These are phyloP conservation scores for Neodidymelliopsis sp. DNA, from an alignment of 2,329 filamentous ascomycete genomes.

Conservation along the genomic window DNA sequence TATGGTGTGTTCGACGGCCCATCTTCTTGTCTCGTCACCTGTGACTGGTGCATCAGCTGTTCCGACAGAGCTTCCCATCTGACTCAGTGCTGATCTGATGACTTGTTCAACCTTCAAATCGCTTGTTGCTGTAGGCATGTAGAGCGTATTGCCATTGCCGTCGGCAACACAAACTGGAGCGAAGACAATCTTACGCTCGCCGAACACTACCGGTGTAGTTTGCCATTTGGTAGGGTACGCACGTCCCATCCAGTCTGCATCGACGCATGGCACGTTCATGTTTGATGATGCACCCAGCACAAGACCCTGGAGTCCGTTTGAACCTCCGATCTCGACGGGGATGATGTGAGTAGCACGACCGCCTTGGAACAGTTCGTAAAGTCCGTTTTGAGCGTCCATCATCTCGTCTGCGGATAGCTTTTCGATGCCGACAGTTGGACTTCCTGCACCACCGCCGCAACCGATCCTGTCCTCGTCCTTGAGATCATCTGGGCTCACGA, in stretches of 20 bases:
- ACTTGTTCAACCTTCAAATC: conserved; percentile 51
- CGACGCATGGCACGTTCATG: conserved; percentile 54
- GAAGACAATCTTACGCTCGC: conserved; percentile 50
- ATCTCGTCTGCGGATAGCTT: conserved; percentile 53
- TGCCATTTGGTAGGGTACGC: conserved; percentile 58
- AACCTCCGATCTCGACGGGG: conserved; percentile 57
- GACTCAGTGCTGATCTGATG: conserved; percentile 46
- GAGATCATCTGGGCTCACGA: conserved; percentile 54
- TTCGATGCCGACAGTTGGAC: conserved; percentile 54
- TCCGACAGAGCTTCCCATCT: conserved; percentile 48
- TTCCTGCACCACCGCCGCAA: conserved; percentile 56
- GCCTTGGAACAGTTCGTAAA: conserved; percentile 44
- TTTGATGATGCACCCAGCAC: conserved; percentile 49
- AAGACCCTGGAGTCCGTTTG: conserved; percentile 53
- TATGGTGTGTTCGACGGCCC: conserved; percentile 51
- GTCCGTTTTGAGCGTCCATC: conserved; percentile 48
- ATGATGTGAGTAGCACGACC: conserved; percentile 48
- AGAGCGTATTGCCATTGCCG: conserved; percentile 52
- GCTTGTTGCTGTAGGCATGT: conserved; percentile 48
- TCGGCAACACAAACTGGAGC: conserved; percentile 50
- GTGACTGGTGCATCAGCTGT: conserved; percentile 50
- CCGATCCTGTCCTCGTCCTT: conserved; percentile 55
- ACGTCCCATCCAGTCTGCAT: conserved; percentile 59
- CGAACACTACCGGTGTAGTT: conserved; percentile 54
- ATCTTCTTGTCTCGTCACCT: conserved; percentile 46